Evolutionary conservation across 2,329 filamentous ascomycete genomes (phyloP).

Genomic region (Blastomyces parvus): DNA sequence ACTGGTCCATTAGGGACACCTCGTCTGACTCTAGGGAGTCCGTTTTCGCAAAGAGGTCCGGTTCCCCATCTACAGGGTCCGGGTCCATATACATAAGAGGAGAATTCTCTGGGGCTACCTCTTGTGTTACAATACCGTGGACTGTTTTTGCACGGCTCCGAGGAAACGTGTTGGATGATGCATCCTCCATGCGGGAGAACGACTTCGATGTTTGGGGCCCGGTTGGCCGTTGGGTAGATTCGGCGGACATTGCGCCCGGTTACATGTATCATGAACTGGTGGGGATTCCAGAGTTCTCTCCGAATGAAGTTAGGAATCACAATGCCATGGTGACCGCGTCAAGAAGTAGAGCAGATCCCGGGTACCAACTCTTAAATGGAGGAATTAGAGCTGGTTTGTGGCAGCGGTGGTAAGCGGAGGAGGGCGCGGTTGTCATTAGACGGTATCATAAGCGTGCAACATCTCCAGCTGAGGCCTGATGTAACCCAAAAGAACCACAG

Average conservation of each 20-base stretch:
- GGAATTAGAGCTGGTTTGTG: neutral
- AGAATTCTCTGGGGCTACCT: slow-evolving; percentile 13
- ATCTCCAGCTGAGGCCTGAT: neutral
- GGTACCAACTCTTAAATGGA: too few species aligned
- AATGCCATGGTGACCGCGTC: neutral
- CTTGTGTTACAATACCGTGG: slow-evolving; percentile 8
- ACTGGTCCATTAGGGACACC: slow-evolving; percentile 6
- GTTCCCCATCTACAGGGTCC: slow-evolving; percentile 19
- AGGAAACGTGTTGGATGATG: slow-evolving; percentile 14
- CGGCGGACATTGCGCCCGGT: neutral
- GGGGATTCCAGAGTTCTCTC: neutral
- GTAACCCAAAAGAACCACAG: neutral
- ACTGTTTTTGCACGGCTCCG: slow-evolving; percentile 23
- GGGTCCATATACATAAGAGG: slow-evolving; percentile 18
- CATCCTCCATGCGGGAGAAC: slow-evolving; percentile 8
- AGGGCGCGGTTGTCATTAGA: neutral
- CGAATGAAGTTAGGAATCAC: neutral
- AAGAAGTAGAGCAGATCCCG: neutral
- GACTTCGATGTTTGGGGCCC: slow-evolving; percentile 1
- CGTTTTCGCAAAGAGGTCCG: slow-evolving; percentile 39
- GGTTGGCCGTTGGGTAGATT: neutral
- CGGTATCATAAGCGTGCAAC: neutral
- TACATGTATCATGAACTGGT: neutral
- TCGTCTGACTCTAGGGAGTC: slow-evolving; percentile 21
- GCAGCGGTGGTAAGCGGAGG: neutral